phyloP scores from a whole-genome alignment of 148 eudicot genomes.

The Amaranthus cruentus region DNA sequence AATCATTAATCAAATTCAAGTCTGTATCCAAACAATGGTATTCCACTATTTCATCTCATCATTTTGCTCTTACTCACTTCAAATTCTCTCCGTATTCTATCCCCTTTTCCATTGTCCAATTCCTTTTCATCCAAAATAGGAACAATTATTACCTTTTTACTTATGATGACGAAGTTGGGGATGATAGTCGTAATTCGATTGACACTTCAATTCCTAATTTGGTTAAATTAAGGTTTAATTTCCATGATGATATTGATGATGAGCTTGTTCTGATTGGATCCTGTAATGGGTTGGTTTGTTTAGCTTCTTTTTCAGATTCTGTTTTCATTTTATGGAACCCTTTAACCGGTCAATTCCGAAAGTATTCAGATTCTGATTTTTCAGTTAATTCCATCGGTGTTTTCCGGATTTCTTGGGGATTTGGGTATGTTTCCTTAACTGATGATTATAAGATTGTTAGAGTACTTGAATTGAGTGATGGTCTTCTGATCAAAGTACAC shows the following conservation, averaged over 20 bases:
- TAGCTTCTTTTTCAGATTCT: constrained; percentile 1
- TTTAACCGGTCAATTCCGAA: background rate
- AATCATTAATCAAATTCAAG: constrained; percentile 4
- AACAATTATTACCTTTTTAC: background rate
- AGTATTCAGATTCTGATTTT: background rate
- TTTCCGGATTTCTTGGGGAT: background rate
- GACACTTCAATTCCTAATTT: background rate
- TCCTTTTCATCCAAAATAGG: background rate
- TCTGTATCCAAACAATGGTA: constrained; percentile 24
- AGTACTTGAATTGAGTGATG: background rate
- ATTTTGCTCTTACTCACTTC: constrained; percentile 12
- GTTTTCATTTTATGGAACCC: constrained; percentile 11
- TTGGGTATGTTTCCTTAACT: constrained; percentile 8
- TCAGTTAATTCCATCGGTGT: too few relatives aligned
- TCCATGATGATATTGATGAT: background rate
- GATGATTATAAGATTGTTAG: constrained; percentile 15
- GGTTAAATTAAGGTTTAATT: background rate
- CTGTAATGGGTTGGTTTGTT: constrained; percentile 13
- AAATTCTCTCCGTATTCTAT: background rate
- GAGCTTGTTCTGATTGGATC: constrained; percentile 4
- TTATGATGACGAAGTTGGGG: background rate
- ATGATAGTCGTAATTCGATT: background rate
- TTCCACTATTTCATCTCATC: constrained; percentile 14
- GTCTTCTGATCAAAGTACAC: background rate
- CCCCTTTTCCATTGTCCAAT: background rate